Percentiles rank a stretch among this genome's conserved stretches.
These are phyloP conservation scores for Yarrowia sp. DNA, from an alignment of 805 yeast genomes.

Conservation along the genomic window DNA sequence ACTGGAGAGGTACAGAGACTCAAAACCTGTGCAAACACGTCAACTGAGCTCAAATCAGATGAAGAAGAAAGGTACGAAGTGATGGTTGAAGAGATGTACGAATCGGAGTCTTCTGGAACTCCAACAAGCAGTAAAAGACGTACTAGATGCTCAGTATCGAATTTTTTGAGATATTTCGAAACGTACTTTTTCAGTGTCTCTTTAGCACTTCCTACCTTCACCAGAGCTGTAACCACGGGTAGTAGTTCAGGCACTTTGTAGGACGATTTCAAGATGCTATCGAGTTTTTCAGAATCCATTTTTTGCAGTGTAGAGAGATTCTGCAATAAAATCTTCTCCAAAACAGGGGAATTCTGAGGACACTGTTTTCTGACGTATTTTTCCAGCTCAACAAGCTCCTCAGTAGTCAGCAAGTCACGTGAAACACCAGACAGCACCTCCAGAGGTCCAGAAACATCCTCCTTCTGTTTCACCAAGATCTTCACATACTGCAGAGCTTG, in stretches of 20 bases:
- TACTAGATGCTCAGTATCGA: background rate
- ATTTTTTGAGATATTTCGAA: background rate
- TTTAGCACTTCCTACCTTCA: background rate
- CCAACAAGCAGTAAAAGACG: background rate
- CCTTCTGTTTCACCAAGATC: background rate
- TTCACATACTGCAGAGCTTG: conserved; percentile 6
- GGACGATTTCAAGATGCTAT: background rate
- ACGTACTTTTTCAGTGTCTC: background rate
- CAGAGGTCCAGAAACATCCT: background rate
- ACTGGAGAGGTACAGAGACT: background rate
- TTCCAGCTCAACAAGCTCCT: background rate
- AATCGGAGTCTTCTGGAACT: background rate
- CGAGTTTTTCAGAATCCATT: conserved; percentile 2
- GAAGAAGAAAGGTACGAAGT: background rate
- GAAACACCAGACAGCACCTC: background rate
- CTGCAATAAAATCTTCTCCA: background rate
- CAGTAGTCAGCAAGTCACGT: background rate
- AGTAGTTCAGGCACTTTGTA: conserved; percentile 2
- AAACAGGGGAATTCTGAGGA: background rate
- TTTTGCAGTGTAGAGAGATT: background rate
- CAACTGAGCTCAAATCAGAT: background rate
- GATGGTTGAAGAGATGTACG: background rate
- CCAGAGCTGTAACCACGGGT: background rate
- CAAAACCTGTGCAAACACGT: background rate
- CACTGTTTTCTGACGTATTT: conserved; percentile 14